phyloP scores from a whole-genome alignment of 148 eudicot species.

The Vaccinium darrowii region DNA sequence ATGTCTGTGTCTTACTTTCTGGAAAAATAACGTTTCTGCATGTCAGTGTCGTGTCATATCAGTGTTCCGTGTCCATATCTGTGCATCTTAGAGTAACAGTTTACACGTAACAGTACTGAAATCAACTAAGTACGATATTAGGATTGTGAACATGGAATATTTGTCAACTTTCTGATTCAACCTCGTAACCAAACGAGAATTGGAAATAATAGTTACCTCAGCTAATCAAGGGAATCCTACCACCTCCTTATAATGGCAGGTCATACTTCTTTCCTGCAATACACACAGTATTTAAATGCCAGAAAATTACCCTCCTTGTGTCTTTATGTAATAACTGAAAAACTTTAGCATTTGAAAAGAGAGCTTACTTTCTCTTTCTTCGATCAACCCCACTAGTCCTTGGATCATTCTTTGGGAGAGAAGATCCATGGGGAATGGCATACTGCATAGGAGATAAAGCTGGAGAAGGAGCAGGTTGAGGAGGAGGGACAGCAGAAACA shows the following conservation, averaged over 20 bases:
- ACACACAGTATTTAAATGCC: not conserved
- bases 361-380: constrained; percentile 80
- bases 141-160: not conserved
- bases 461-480: constrained; percentile 48
- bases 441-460: constrained; percentile 82
- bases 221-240: not conserved
- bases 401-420: constrained; percentile 57
- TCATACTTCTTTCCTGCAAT: constrained; percentile 30
- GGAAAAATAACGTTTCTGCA: too few relatives aligned
- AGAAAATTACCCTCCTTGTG: not conserved
- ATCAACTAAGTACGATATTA: not conserved
- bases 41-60: too few relatives aligned
- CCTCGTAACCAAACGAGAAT: not conserved
- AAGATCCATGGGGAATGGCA: constrained; percentile 58
- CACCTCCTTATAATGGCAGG: not conserved
- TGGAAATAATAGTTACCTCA: constrained; percentile 4
- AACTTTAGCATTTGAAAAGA: not conserved
- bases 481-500: constrained; percentile 37
- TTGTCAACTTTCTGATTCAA: not conserved
- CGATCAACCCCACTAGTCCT: constrained; percentile 67
- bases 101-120: not conserved
- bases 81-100: too few relatives aligned
- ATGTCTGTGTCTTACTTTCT: too few relatives aligned
- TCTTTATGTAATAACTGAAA: not conserved
- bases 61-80: too few relatives aligned